A percentile compares a stretch with the other conserved stretches of the same genome.
These are phyloP conservation scores for Achaetomiella virescens DNA, from an alignment of 495 filamentous ascomycete species.

Conservation along the genomic window DNA sequence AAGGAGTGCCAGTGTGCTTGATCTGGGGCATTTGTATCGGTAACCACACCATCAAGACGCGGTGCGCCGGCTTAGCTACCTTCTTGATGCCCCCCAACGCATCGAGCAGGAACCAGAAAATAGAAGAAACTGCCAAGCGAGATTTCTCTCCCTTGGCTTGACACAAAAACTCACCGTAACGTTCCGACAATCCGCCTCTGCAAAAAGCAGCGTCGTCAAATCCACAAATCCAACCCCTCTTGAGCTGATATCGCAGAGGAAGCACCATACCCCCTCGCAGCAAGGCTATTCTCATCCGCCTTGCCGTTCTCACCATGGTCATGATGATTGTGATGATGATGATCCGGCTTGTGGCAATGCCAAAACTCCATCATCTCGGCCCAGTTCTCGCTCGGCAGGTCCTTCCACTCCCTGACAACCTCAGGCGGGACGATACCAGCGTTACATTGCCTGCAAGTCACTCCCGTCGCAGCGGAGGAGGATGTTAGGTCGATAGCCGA, in stretches of 20 bases:
- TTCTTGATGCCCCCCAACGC: constrained; percentile 71
- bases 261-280: constrained; percentile 68
- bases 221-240: constrained; percentile 68
- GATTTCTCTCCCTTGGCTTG: background rate
- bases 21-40: constrained; percentile 94
- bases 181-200: constrained; percentile 54
- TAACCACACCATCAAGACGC: constrained; percentile 58
- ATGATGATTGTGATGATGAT: constrained; percentile 23
- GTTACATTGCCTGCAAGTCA: constrained; percentile 61
- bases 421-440: constrained; percentile 38
- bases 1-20: constrained; percentile 30
- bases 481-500: constrained; percentile 55
- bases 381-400: constrained; percentile 94
- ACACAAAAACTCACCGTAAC: constrained; percentile 52
- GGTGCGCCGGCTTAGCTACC: constrained; percentile 56
- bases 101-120: background rate
- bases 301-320: constrained; percentile 16
- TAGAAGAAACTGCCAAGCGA: constrained; percentile 10
- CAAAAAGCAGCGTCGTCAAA: constrained; percentile 65
- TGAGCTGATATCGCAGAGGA: constrained; percentile 59
- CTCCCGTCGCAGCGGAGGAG: constrained; percentile 29
- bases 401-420: constrained; percentile 67
- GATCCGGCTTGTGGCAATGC: constrained; percentile 90
- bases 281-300: constrained; percentile 39
- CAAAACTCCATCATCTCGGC: constrained; percentile 99